phyloP scores from a whole-genome alignment of 192 early-diverging fungal species.

The Mortierella alpina region DNA sequence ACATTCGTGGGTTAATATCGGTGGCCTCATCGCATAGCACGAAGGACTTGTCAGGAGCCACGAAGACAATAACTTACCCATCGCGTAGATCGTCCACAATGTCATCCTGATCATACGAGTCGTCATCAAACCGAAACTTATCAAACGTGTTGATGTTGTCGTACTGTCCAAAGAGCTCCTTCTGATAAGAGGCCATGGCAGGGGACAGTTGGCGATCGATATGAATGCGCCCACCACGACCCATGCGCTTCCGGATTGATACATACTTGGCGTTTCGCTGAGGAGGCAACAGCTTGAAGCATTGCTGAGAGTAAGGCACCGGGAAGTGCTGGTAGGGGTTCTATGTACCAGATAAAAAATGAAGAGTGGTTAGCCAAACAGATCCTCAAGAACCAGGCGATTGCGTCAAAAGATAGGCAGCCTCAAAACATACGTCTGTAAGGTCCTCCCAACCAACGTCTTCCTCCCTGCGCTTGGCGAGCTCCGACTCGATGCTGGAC shows the following conservation, averaged over 20 bases:
- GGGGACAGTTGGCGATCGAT: constrained; percentile 70
- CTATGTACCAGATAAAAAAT: constrained; percentile 31
- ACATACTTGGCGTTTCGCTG: constrained; percentile 34
- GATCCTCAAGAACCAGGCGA: background rate
- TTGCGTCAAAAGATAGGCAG: background rate
- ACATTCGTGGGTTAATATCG: background rate
- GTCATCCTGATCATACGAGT: constrained; percentile 53
- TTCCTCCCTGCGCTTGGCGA: constrained; percentile 63
- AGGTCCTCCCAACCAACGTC: constrained; percentile 77
- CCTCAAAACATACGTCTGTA: constrained; percentile 70
- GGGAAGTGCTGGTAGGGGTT: constrained; percentile 63
- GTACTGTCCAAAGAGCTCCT: constrained; percentile 25
- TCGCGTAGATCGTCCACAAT: constrained; percentile 57
- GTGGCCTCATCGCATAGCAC: background rate
- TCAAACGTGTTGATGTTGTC: constrained; percentile 57
- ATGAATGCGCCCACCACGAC: constrained; percentile 81
- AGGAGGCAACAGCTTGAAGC: constrained; percentile 38
- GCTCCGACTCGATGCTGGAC: constrained; percentile 64
- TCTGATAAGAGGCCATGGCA: constrained; percentile 16
- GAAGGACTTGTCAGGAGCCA: too few species aligned
- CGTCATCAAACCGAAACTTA: constrained; percentile 56
- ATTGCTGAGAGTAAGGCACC: constrained; percentile 43
- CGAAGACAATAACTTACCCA: constrained; percentile 29
- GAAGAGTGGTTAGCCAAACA: background rate
- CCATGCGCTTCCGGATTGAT: constrained; percentile 69